phyloP scores from a whole-genome alignment of 2,329 filamentous ascomycete genomes.

The Westerdykella ornata region DNA sequence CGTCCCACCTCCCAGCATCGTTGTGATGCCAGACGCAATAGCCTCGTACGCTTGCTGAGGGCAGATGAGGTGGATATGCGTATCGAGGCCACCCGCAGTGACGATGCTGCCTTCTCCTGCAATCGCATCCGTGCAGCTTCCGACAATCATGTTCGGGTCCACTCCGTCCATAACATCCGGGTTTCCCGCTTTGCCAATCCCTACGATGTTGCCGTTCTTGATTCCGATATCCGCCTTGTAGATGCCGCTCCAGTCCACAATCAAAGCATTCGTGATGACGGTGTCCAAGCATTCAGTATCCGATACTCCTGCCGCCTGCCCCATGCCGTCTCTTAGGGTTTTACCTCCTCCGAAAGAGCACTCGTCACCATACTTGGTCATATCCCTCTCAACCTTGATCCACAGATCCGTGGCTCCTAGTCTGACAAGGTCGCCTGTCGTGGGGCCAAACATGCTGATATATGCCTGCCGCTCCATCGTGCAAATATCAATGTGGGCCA shows the following conservation, averaged over 20 bases:
- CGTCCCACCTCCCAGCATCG: slow-evolving; percentile 82
- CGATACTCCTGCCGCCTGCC: slow-evolving; percentile 71
- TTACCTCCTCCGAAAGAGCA: slow-evolving; percentile 95
- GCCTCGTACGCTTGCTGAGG: slow-evolving; percentile 84
- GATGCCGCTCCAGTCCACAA: slow-evolving; percentile 87
- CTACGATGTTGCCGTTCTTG: slow-evolving; percentile 77
- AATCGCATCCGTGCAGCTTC: slow-evolving; percentile 84
- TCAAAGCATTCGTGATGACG: slow-evolving; percentile 81
- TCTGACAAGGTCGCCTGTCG: slow-evolving; percentile 75
- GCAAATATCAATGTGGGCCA: slow-evolving; percentile 53
- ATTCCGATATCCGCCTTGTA: slow-evolving; percentile 96
- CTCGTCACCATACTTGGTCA: slow-evolving; percentile 82
- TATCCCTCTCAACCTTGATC: slow-evolving; percentile 82
- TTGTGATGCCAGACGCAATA: slow-evolving; percentile 79
- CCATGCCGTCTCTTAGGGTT: slow-evolving; percentile 91
- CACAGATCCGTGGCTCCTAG: slow-evolving; percentile 81
- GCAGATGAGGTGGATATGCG: slow-evolving; percentile 91
- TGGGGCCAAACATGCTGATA: slow-evolving; percentile 85
- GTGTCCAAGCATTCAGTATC: slow-evolving; percentile 72
- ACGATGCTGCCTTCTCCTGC: slow-evolving; percentile 86
- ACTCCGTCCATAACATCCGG: slow-evolving; percentile 96
- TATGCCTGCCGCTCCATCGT: slow-evolving; percentile 75
- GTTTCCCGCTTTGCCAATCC: slow-evolving; percentile 90
- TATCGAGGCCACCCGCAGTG: slow-evolving; percentile 83
- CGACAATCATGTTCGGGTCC: slow-evolving; percentile 68